A percentile compares a stretch with the other conserved stretches of the same genome.
phyloP scores from a whole-genome alignment of 345 rosid genomes.

The Microthlaspi erraticum region DNA sequence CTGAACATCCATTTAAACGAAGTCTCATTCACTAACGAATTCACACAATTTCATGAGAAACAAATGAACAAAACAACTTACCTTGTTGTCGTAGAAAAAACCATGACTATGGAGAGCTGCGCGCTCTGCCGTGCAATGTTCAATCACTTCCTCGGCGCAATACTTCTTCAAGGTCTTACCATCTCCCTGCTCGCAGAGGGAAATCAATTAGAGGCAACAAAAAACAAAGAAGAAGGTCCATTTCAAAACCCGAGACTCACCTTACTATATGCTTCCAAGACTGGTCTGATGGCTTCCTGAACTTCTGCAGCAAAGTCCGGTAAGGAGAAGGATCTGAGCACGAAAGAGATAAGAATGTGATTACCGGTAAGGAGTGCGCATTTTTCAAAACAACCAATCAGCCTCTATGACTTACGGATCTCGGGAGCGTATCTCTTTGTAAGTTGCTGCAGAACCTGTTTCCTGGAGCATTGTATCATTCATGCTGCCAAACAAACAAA shows the following conservation, averaged over 20 bases:
- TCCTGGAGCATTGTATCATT: slow-evolving; percentile 80
- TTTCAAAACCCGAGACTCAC: slow-evolving; percentile 43
- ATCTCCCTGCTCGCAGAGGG: slow-evolving; percentile 62
- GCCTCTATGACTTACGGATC: slow-evolving; percentile 74
- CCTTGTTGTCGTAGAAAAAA: slow-evolving; percentile 83
- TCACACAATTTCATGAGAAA: slow-evolving; percentile 4
- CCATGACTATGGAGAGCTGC: slow-evolving; percentile 69
- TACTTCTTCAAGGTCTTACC: slow-evolving; percentile 73
- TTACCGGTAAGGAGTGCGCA: neutral
- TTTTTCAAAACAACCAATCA: slow-evolving; percentile 25
- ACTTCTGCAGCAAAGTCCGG: slow-evolving; percentile 86
- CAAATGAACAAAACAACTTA: slow-evolving; percentile 39
- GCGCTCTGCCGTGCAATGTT: slow-evolving; percentile 80
- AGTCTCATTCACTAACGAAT: slow-evolving; percentile 3
- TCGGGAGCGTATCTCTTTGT: slow-evolving; percentile 80
- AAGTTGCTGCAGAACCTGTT: slow-evolving; percentile 86
- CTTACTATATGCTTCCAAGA: slow-evolving; percentile 81
- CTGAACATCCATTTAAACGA: slow-evolving; percentile 49
- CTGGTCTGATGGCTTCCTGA: slow-evolving; percentile 87
- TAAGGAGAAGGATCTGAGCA: slow-evolving; percentile 81
- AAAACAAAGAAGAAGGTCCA: neutral
- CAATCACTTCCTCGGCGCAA: slow-evolving; percentile 78
- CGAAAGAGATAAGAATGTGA: slow-evolving; percentile 25
- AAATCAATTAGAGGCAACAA: slow-evolving; percentile 19
- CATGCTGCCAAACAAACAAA: slow-evolving; percentile 62